These are phyloP conservation scores for Ehretia macrophylla DNA, from an alignment of 257 asterid species.

Conservation along the genomic window DNA sequence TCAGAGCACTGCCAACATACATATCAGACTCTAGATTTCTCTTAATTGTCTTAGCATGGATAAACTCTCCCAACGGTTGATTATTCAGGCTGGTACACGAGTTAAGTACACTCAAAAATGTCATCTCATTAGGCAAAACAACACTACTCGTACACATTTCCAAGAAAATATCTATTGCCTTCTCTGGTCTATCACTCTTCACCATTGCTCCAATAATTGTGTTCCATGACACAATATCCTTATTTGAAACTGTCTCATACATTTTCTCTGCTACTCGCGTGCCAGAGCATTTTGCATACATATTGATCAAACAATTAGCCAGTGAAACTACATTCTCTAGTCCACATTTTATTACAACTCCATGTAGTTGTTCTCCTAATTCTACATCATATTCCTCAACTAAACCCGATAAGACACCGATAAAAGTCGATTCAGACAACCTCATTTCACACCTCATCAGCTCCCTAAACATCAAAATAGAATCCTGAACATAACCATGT, in stretches of 20 bases:
- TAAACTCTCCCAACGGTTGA: constrained; percentile 43
- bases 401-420: constrained; percentile 46
- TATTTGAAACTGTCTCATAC: constrained; percentile 44
- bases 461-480: constrained; percentile 41
- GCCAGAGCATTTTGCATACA: constrained; percentile 45
- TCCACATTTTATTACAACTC: constrained; percentile 54
- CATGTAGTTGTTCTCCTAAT: constrained; percentile 56
- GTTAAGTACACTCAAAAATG: constrained; percentile 40
- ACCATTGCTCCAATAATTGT: constrained; percentile 47
- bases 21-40: constrained; percentile 38
- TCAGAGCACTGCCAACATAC: constrained; percentile 58
- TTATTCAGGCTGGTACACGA: constrained; percentile 41
- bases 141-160: constrained; percentile 37
- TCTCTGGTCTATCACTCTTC: constrained; percentile 32
- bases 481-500: constrained; percentile 40
- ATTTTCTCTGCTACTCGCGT: constrained; percentile 37
- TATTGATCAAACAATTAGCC: constrained; percentile 51
- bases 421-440: constrained; percentile 49
- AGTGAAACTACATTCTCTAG: constrained; percentile 36
- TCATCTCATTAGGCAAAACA: constrained; percentile 48
- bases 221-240: constrained; percentile 72
- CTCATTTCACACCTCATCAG: constrained; percentile 34
- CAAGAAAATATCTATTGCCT: constrained; percentile 36
- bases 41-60: constrained; percentile 60
- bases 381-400: constrained; percentile 22